Base-by-base conservation (phyloP, 495 filamentous ascomycete species). In the Penicillium alfredii region DNA sequence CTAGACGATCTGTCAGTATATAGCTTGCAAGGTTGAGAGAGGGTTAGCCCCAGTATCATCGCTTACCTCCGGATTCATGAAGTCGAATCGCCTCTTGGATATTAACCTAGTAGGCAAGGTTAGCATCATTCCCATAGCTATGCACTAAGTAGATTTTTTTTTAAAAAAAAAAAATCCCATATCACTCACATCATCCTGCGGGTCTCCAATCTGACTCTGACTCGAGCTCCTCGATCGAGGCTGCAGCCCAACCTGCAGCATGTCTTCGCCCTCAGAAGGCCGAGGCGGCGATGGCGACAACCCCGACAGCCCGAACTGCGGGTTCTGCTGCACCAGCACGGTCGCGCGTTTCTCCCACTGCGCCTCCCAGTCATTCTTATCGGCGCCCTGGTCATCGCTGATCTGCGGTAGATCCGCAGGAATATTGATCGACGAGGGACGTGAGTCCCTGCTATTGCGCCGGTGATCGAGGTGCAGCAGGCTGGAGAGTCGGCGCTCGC, bases 51-150 rank as follows among this genome's bases (percentile, higher is more conserved):
- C n/a, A n/a, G n/a, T n/a, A n/a, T n/a, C n/a, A n/a, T n/a, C n/a
- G n/a, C n/a, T 59, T 61, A 78, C 77, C 71, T 35, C 92, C 90
- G 19, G 66, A 68, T 60, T 99, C 92, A 59, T 99, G 92, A 38
- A 97, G 72, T 50, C 81, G 72, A 60, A 99, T 97, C n/a, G 93
- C 92, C 61, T 92, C 81, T 63, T 95, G 88, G 38, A 99, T 94
- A 64, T 85, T 81, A 19, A 81, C 74, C 73, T 96, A 45, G 10
- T 31, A 6, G 0, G 17, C 19, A 0, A 11, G 9, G 36, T 45
- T 24, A 47, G 36, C 36, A 24, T 11, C 10, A 19, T 12, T 21
- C 35, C 5, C 19, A 11, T 4, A 10, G 21, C 24, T 9, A 33
- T 22, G 31, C 7, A 18, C 11, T 9, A 6, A 10, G 9, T 17